A percentile compares a stretch with the other conserved stretches of the same genome.
Evolutionary conservation across 768 basidiomycete species (phyloP).

Genomic region (Tylopilus sp.): DNA sequence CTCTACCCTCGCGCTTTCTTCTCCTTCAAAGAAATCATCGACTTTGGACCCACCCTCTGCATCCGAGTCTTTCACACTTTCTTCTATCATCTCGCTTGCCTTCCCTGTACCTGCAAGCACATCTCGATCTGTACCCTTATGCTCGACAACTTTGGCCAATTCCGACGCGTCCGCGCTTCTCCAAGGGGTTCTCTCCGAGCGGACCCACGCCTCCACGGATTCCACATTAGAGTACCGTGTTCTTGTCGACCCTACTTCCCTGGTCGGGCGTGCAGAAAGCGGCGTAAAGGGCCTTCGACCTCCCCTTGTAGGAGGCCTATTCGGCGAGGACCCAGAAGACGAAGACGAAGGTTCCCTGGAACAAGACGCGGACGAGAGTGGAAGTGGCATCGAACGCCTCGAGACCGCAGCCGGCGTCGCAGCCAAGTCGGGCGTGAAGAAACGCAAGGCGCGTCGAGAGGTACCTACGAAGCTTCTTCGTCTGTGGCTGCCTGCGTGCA

Average conservation of each 20-base stretch:
- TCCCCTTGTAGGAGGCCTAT: slow-evolving; percentile 35
- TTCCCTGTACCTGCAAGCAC: background rate
- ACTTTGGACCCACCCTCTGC: background rate
- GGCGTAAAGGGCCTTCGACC: slow-evolving; percentile 64
- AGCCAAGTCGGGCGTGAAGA: slow-evolving; percentile 18
- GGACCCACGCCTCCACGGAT: slow-evolving; percentile 71
- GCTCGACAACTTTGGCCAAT: slow-evolving; percentile 21
- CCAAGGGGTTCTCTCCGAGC: slow-evolving; percentile 59
- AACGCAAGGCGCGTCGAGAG: slow-evolving; percentile 26
- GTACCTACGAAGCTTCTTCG: slow-evolving; percentile 52
- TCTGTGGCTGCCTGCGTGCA: slow-evolving; percentile 81
- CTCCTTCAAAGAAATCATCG: slow-evolving; percentile 14
- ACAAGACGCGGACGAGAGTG: slow-evolving; percentile 40
- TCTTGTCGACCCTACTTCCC: slow-evolving; percentile 63
- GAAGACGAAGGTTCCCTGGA: slow-evolving; percentile 33
- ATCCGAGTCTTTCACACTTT: slow-evolving; percentile 9
- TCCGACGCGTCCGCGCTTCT: slow-evolving; percentile 44
- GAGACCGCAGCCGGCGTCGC: slow-evolving; percentile 26
- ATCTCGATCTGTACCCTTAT: background rate
- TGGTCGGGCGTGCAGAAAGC: slow-evolving; percentile 61
- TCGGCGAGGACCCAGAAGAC: slow-evolving; percentile 43
- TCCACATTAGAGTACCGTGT: slow-evolving; percentile 74
- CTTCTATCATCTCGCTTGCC: slow-evolving; percentile 16
- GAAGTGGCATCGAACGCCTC: slow-evolving; percentile 29
- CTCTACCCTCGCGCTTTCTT: slow-evolving; percentile 14